Evolutionary conservation across 2,329 filamentous ascomycete genomes (phyloP).

Genomic region (Exophiala sp.): DNA sequence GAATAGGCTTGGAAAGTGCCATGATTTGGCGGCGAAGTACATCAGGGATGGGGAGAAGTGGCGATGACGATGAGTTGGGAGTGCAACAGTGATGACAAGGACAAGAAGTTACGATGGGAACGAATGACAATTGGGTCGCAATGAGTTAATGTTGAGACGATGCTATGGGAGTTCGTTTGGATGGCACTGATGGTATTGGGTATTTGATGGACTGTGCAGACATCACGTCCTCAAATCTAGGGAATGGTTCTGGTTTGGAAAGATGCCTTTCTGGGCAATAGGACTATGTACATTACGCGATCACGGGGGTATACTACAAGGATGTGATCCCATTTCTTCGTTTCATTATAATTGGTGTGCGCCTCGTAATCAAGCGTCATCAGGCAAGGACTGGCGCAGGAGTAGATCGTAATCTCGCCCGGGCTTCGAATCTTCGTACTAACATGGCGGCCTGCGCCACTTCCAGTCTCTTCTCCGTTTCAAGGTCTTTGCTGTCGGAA

Average conservation of each 20-base stretch:
- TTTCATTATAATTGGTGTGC: neutral
- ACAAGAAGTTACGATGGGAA: neutral
- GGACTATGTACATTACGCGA: too few species aligned
- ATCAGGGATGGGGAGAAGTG: neutral
- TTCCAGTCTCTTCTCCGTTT: conserved; percentile 11
- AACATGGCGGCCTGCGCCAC: conserved; percentile 7
- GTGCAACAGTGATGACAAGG: neutral
- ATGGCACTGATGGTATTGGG: neutral
- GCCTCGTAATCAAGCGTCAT: neutral
- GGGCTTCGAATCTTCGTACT: neutral
- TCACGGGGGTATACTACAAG: too few species aligned
- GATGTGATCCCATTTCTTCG: too few species aligned
- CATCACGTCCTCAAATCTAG: too few species aligned
- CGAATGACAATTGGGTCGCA: too few species aligned
- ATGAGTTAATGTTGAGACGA: too few species aligned
- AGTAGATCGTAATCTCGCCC: neutral
- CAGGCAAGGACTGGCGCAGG: neutral
- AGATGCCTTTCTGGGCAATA: too few species aligned
- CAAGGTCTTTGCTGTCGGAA: neutral
- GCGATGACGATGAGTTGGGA: neutral
- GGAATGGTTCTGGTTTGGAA: too few species aligned
- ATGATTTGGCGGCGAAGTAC: conserved; percentile 11
- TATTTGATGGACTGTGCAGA: too few species aligned
- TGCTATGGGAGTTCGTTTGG: neutral
- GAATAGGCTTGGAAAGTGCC: conserved; percentile 20